Base-by-base conservation (phyloP, 331 rosid genomes). In the Prunus yedoensis region DNA sequence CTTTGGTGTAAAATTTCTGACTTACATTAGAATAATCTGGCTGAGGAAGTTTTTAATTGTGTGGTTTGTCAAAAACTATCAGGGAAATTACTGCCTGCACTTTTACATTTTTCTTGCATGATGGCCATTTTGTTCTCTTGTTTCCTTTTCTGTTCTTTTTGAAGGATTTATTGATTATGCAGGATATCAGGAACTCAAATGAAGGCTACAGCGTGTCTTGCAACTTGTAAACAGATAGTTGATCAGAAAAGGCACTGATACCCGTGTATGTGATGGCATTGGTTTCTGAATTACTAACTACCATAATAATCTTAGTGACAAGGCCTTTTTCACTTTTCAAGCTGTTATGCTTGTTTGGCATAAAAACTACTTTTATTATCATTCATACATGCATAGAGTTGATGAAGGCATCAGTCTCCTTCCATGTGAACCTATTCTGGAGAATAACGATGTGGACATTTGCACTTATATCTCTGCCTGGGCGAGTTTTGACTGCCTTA, bases 381-480 rank as follows among this genome's bases (percentile, higher is more conserved):
- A 46, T 83, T 72, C 64, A 51, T 64, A 81, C 91, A 68, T 89
- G 92, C 89, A 49, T 16, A 14, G 97, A 88, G 87, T 82, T 92
- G 87, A 20, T 85, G 74, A 72, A 66, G 68, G 67, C 87, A 56
- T 62, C 83, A 28, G 21, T 90, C 66, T 77, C 54, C 83, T 69
- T 85, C 79, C 74, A 88, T 72, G 46, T 84, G 71, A 83, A 85
- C 75, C 71, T 92, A 57, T 6, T 87, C 49, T 86, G 83, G 84
- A 77, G 85, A 70, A 73, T 73, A 54, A 56, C 77, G 28, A 20
- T 85, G 58, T 87, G 93, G 97, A 50, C 67, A 15, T 45, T 83
- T 47, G 89, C 96, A 63, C 64, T 94, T 66, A n/a, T 92, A 59
- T 84, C 85, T 25, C 80, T 89, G 49, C 99, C 96, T 49, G 78